phyloP scores from a whole-genome alignment of 495 filamentous ascomycete species.

The Podospora pseudopauciseta region DNA sequence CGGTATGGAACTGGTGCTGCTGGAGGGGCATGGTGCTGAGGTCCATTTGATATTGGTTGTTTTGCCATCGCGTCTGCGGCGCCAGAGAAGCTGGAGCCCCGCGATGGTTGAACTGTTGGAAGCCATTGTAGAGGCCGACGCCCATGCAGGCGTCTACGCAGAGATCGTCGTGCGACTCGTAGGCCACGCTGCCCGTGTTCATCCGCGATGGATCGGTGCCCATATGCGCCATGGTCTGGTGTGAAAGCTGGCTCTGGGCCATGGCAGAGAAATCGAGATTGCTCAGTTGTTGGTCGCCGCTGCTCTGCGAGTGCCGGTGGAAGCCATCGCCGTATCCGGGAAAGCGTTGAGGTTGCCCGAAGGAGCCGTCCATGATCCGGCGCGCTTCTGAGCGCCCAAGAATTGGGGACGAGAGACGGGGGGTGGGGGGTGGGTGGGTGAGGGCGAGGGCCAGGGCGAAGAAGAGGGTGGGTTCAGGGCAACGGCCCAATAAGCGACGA shows the following conservation, averaged over 20 bases:
- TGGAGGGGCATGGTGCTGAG: conserved; percentile 1
- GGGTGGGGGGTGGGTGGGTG: background rate
- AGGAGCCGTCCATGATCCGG: conserved; percentile 27
- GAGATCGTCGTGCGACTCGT: conserved; percentile 41
- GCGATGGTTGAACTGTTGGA: conserved; percentile 31
- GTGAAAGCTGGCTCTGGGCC: conserved; percentile 6
- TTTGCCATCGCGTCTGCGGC: conserved; percentile 21
- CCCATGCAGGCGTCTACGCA: conserved; percentile 38
- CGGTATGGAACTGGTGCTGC: conserved; percentile 19
- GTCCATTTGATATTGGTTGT: conserved; percentile 1
- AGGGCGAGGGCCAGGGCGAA: background rate
- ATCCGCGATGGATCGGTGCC: conserved; percentile 9
- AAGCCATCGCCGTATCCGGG: conserved; percentile 20
- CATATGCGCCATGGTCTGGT: background rate
- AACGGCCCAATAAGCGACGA: background rate
- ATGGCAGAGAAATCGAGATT: background rate
- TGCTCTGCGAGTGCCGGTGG: conserved; percentile 26
- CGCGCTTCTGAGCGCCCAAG: conserved; percentile 11
- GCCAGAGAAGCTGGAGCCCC: conserved; percentile 13
- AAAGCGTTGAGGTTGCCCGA: conserved; percentile 19
- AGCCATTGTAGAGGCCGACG: conserved; percentile 35
- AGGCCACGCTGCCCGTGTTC: conserved; percentile 11
- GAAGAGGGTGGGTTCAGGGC: background rate
- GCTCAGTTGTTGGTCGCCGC: conserved; percentile 3
- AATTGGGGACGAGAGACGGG: background rate